These are phyloP conservation scores for Arthroderma sp. DNA, from an alignment of 2,329 filamentous ascomycete species.

Conservation along the genomic window DNA sequence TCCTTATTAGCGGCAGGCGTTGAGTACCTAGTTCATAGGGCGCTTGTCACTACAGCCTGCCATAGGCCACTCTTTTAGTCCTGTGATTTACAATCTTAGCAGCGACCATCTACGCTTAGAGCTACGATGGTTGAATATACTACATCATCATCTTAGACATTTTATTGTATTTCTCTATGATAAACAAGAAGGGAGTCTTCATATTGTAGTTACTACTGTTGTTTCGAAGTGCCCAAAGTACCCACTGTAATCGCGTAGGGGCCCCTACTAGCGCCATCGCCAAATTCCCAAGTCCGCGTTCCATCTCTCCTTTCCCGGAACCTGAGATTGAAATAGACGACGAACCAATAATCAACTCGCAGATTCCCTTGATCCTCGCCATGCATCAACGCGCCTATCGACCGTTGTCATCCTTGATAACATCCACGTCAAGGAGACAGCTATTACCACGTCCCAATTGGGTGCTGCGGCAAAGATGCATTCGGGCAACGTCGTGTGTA, in stretches of 20 bases:
- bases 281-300: not conserved
- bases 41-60: not conserved
- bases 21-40: not conserved
- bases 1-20: not conserved
- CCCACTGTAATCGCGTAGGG: not conserved
- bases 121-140: not conserved
- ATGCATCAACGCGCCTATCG: not conserved
- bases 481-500: not conserved
- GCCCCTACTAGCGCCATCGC: not conserved
- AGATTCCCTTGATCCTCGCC: not conserved
- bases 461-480: not conserved
- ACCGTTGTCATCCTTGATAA: not conserved
- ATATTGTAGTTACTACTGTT: not conserved
- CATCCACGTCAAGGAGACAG: not conserved
- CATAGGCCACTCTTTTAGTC: not conserved
- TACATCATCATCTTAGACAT: not conserved
- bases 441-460: not conserved
- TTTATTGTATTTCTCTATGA: not conserved
- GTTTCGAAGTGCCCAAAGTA: not conserved
- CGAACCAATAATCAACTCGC: not conserved
- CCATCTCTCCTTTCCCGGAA: not conserved
- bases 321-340: not conserved
- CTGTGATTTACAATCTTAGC: not conserved
- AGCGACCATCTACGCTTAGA: not conserved
- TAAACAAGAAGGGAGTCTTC: not conserved